Conservation (phyloP, 148 eudicot species). For the Vaccinium darrowii region DNA sequence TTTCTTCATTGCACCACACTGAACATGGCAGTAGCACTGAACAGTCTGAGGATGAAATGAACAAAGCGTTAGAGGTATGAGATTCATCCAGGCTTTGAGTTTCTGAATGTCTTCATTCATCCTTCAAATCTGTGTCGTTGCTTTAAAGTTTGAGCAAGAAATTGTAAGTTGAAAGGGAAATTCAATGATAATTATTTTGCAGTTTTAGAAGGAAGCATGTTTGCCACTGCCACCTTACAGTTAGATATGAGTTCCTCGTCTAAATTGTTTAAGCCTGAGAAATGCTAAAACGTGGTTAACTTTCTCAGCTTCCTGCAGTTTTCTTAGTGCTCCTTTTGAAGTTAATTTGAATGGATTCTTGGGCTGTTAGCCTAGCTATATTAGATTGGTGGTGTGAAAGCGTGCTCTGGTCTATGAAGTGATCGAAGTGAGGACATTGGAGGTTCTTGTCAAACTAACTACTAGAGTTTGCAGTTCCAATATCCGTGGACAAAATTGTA, state of each 20-base stretch:
- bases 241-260: neutral
- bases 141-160: neutral
- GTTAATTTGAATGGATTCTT: neutral
- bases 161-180: neutral
- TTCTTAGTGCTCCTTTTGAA: neutral
- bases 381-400: neutral
- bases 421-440: neutral
- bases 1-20: slow-evolving; percentile 93
- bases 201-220: neutral
- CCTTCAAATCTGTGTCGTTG: neutral
- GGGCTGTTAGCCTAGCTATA: neutral
- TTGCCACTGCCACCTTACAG: neutral
- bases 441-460: neutral
- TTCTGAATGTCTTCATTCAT: neutral
- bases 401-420: neutral
- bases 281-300: neutral
- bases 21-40: slow-evolving; percentile 82
- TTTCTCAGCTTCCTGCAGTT: neutral
- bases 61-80: slow-evolving; percentile 81
- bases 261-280: neutral
- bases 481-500: neutral
- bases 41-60: slow-evolving; percentile 84
- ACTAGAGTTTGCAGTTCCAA: neutral
- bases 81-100: slow-evolving; percentile 10
- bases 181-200: neutral